A percentile compares a stretch with the other conserved stretches of the same genome.
Evolutionary conservation across 306 rosid species (phyloP).

Genomic region (Trifolium pratense): DNA sequence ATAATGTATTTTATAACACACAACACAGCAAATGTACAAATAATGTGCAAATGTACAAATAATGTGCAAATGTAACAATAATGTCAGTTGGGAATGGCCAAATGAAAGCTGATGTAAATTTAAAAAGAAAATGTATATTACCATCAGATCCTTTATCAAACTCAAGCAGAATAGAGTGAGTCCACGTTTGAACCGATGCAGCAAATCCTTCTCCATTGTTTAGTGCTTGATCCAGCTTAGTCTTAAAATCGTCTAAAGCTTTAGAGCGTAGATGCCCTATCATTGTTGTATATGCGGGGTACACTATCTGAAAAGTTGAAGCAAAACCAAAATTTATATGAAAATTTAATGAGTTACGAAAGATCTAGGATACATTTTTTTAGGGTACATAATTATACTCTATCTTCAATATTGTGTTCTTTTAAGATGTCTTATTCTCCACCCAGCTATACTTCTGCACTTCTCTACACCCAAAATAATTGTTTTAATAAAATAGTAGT

Average conservation of each 20-base stretch:
- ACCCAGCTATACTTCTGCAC: not conserved
- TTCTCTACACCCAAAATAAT: not conserved
- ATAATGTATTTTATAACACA: conserved; percentile 17
- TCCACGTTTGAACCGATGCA: conserved; percentile 53
- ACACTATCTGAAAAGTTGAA: conserved; percentile 65
- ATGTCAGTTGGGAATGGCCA: conserved; percentile 11
- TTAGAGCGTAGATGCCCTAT: conserved; percentile 72
- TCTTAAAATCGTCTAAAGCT: conserved; percentile 66
- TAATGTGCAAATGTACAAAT: not conserved
- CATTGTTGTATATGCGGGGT: conserved; percentile 67
- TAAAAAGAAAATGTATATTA: conserved; percentile 41
- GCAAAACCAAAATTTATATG: conserved; percentile 8
- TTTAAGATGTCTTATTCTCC: not conserved
- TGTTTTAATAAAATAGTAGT: conserved; percentile 1
- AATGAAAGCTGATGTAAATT: conserved; percentile 32
- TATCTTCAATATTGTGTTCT: not conserved
- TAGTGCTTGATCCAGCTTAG: conserved; percentile 64
- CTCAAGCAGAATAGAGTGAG: conserved; percentile 53
- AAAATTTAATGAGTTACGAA: not conserved
- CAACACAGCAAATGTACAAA: not conserved
- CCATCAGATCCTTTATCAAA: conserved; percentile 82
- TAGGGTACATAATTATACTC: too few species aligned
- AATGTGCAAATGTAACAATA: conserved; percentile 4
- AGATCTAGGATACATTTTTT: not conserved
- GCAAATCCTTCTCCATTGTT: conserved; percentile 80